Base-by-base conservation (phyloP, 768 basidiomycete species). In the Aureoboletus auriporus region DNA sequence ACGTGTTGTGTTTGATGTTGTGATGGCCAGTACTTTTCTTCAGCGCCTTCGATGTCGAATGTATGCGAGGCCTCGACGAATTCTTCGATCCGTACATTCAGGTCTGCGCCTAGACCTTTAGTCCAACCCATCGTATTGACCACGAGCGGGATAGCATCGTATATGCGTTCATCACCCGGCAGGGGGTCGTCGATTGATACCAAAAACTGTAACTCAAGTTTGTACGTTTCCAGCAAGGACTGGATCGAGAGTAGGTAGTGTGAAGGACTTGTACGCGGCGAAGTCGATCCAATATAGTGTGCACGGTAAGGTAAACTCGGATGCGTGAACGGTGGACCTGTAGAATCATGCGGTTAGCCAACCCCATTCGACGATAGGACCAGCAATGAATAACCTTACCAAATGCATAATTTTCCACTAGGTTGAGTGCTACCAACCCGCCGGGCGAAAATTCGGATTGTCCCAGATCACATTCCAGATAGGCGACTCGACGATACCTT, bases 111-210 rank as follows among this genome's bases (percentile, higher is more conserved):
- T 3, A 96, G 79, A 7, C 95, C 95, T 64, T 94, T 97, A 6
- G 79, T 79, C 95, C 95, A 99, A 2, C 95, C 95, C 83, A 95
- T 94, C 0, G 90, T 97, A 63, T 98, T 99, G 44, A 98, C 79
- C 13, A 97, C 80, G 14, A 97, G 78, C 0, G 95, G 95, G 5
- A 93, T 79, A 26, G 69, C 51, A 42, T 86, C 82, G 6, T 62
- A 57, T 20, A 86, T 75, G 36, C 78, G 73, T 28, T 54, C 52
- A 39, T 74, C 70, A 0, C 42, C 61, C 13, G 46, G 44, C 1
- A 65, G 50, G 6, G 68, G 65, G 4, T 65, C 63, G 7, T 63
- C 61, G 37, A 41, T 62, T 6, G 66, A 46, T 1, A 63, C 56
- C 1, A 76, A 70, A 43, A 72, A 75, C 53, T 83, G 83, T 5